A percentile compares a stretch with the other conserved stretches of the same genome.
Conservation (phyloP, 495 filamentous ascomycete species). For the Patellaria atrata region DNA sequence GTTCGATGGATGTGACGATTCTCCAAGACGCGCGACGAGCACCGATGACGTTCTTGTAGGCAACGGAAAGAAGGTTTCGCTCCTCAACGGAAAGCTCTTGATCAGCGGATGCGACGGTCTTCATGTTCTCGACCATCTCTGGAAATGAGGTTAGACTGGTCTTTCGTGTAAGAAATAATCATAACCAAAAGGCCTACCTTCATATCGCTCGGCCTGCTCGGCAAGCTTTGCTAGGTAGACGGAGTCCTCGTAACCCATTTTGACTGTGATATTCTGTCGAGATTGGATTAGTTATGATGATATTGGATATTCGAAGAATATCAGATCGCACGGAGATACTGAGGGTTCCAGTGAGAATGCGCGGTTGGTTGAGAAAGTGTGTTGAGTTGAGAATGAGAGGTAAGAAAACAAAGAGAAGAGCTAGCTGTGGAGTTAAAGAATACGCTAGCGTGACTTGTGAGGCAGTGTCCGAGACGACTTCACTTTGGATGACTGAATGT, state of each 20-base stretch:
- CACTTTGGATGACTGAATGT: no score
- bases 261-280: no score
- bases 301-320: neutral
- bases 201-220: constrained; percentile 99
- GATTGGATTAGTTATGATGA: neutral
- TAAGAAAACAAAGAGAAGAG: no score
- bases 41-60: constrained; percentile 99
- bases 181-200: constrained; percentile 53
- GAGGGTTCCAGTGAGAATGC: neutral
- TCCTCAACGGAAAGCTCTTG: constrained; percentile 98
- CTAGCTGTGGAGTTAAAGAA: no score
- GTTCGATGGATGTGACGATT: constrained; percentile 99
- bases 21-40: constrained; percentile 98
- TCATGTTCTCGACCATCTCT: constrained; percentile 99
- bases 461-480: no score
- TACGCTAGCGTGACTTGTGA: no score
- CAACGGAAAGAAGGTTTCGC: constrained; percentile 95
- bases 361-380: neutral
- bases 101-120: constrained; percentile 90
- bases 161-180: neutral
- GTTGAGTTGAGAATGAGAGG: no score
- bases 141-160: constrained; percentile 10
- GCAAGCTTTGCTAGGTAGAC: constrained; percentile 99
- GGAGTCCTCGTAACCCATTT: constrained; percentile 98
- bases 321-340: neutral